Percentiles rank a stretch among this genome's conserved stretches.
Conservation (phyloP, 2,329 filamentous ascomycete genomes). For the Leptographium radiaticola region DNA sequence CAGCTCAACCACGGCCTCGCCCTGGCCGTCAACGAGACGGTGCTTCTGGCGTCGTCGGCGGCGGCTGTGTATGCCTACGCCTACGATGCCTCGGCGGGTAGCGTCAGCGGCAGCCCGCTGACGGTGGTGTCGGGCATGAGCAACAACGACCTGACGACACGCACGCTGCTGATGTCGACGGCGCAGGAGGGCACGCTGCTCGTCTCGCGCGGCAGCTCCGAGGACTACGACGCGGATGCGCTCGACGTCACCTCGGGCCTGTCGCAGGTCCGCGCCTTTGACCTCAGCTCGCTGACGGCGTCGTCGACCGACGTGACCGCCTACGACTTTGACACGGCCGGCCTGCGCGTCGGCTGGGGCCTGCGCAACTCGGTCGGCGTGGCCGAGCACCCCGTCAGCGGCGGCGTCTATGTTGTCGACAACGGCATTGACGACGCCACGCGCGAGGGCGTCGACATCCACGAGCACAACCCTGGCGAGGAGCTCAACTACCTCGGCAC, state of each 20-base stretch:
- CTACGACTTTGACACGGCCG: conserved; percentile 33
- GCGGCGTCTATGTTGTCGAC: conserved; percentile 16
- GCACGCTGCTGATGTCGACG: conserved; percentile 51
- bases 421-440: conserved; percentile 27
- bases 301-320: conserved; percentile 9
- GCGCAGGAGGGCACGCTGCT: conserved; percentile 31
- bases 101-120: conserved; percentile 27
- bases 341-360: conserved; percentile 44
- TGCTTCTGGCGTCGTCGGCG: conserved; percentile 43
- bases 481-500: conserved; percentile 61
- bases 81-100: conserved; percentile 43
- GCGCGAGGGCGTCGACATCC: conserved; percentile 41
- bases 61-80: conserved; percentile 49
- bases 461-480: conserved; percentile 56
- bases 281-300: conserved; percentile 17
- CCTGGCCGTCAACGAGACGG: conserved; percentile 37
- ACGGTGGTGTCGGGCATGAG: conserved; percentile 51
- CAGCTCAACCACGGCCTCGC: conserved; percentile 45
- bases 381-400: conserved; percentile 28
- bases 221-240: conserved; percentile 48
- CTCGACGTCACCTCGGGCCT: conserved; percentile 39
- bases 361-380: conserved; percentile 58
- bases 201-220: conserved; percentile 50
- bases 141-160: conserved; percentile 43
- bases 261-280: conserved; percentile 52